Evolutionary conservation across 441 rosid species (phyloP).

Genomic region (Hura crepitans): DNA sequence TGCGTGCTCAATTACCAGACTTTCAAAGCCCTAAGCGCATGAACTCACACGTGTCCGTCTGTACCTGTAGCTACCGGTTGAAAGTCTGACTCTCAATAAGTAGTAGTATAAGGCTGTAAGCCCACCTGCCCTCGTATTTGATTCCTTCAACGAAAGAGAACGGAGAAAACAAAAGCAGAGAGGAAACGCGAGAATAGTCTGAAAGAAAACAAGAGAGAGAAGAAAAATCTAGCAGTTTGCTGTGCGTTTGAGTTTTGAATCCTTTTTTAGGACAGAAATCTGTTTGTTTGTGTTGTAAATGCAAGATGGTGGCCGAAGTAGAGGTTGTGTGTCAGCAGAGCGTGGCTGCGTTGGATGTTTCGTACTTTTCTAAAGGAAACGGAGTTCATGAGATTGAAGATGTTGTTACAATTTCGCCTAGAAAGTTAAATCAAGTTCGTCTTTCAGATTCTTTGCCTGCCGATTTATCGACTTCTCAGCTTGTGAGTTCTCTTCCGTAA

Average conservation of each 20-base stretch:
- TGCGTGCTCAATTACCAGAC: slow-evolving; percentile 27
- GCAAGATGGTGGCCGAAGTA: slow-evolving; percentile 63
- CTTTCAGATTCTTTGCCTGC: slow-evolving; percentile 39
- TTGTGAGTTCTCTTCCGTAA: slow-evolving; percentile 14
- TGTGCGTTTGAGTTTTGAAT: slow-evolving; percentile 4
- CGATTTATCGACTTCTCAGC: slow-evolving; percentile 33
- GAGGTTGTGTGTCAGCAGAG: slow-evolving; percentile 51
- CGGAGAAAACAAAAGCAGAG: not conserved
- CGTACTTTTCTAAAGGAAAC: slow-evolving; percentile 33
- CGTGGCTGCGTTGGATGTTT: slow-evolving; percentile 46
- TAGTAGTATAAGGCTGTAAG: slow-evolving; percentile 13
- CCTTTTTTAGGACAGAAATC: not conserved
- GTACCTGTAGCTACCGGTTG: slow-evolving; percentile 31
- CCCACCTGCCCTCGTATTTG: not conserved
- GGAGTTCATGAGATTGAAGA: slow-evolving; percentile 36
- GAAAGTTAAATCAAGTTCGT: slow-evolving; percentile 29
- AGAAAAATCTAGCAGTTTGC: not conserved
- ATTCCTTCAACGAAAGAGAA: slow-evolving; percentile 11
- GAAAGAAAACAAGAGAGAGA: slow-evolving; percentile 19
- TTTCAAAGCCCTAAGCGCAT: slow-evolving; percentile 18
- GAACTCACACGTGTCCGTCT: slow-evolving; percentile 43
- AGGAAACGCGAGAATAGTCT: slow-evolving; percentile 17
- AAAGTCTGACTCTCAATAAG: slow-evolving; percentile 22
- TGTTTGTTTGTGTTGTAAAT: slow-evolving; percentile 5
- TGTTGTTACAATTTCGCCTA: slow-evolving; percentile 41